phyloP scores from a whole-genome alignment of 148 eudicot genomes.

The Polygonum aviculare region DNA sequence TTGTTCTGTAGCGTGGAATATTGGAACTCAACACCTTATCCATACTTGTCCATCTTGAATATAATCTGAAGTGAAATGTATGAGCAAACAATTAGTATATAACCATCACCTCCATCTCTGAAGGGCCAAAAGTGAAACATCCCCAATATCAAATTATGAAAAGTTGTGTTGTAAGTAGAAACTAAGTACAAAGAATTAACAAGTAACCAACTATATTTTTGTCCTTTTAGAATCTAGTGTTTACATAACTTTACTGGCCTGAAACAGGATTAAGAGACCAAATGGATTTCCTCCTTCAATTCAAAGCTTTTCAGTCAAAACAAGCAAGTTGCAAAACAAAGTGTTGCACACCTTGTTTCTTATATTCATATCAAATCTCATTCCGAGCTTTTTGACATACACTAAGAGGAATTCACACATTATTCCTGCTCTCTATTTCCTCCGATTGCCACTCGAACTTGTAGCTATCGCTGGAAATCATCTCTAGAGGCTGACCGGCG shows the following conservation, averaged over 20 bases:
- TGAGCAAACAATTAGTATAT: not conserved
- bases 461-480: no score
- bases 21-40: constrained; percentile 85
- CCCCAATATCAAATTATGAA: not conserved
- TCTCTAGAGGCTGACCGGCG: no score
- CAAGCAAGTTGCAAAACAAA: not conserved
- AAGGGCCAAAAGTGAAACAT: not conserved
- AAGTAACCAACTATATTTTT: not conserved
- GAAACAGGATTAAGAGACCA: not conserved
- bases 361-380: not conserved
- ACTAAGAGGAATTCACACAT: no score
- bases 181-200: not conserved
- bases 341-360: not conserved
- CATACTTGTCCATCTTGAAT: constrained; percentile 98
- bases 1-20: constrained; percentile 51
- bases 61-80: constrained; percentile 46
- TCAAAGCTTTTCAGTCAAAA: not conserved
- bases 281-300: not conserved
- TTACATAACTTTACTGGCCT: not conserved
- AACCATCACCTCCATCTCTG: not conserved
- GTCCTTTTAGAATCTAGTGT: not conserved
- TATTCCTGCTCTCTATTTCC: no score
- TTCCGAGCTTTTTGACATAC: not conserved
- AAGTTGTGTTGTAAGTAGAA: not conserved
- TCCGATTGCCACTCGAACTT: no score